These are phyloP conservation scores for Solanum commersonii DNA, from an alignment of 257 asterid species.

Conservation along the genomic window DNA sequence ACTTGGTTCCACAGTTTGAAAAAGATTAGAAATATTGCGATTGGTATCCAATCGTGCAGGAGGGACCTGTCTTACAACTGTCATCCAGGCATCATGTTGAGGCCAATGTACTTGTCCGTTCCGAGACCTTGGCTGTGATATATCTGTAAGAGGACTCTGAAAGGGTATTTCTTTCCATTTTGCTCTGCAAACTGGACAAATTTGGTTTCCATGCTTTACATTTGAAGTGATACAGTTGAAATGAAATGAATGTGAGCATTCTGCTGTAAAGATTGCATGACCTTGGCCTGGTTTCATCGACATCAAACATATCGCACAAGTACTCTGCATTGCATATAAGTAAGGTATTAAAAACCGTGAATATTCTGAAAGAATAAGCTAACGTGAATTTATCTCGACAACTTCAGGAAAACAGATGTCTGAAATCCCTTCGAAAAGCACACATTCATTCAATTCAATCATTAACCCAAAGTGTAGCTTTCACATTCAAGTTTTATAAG, in stretches of 20 bases:
- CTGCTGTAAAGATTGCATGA: conserved; percentile 91
- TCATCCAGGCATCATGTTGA: conserved; percentile 32
- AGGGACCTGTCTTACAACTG: conserved; percentile 32
- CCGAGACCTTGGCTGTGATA: conserved; percentile 26
- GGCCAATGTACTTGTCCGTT: conserved; percentile 23
- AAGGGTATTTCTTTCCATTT: conserved; percentile 88
- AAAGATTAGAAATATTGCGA: conserved; percentile 12
- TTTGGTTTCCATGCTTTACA: conserved; percentile 73
- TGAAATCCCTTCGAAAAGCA: neutral
- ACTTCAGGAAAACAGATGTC: neutral
- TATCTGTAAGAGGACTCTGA: conserved; percentile 31
- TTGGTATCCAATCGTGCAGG: conserved; percentile 24
- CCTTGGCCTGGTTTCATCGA: conserved; percentile 69
- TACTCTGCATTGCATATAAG: conserved; percentile 32
- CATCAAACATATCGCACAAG: conserved; percentile 76
- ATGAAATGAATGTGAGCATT: conserved; percentile 90
- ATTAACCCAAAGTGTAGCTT: neutral
- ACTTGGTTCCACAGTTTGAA: conserved; percentile 38
- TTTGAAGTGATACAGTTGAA: conserved; percentile 80
- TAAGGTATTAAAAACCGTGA: neutral
- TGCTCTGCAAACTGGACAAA: conserved; percentile 83
- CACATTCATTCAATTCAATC: neutral
- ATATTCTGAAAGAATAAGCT: neutral
- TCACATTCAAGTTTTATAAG: neutral
- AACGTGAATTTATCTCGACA: neutral